phyloP scores from a whole-genome alignment of 2,329 filamentous ascomycete genomes.

The Fusarium sp. region DNA sequence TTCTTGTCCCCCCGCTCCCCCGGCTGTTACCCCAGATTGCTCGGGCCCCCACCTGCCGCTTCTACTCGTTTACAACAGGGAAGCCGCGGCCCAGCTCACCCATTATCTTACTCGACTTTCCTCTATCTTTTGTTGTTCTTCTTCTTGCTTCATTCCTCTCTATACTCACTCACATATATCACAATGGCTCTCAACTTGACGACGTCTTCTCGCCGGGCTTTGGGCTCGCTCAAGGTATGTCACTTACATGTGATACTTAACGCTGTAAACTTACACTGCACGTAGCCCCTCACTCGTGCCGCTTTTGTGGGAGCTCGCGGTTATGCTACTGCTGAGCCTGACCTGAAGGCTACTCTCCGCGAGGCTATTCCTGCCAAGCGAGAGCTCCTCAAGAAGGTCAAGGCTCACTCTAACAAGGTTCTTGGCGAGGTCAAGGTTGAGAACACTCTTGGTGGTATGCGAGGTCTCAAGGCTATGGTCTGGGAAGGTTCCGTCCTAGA shows the following conservation, averaged over 20 bases:
- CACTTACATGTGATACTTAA: slow-evolving; percentile 18
- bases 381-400: slow-evolving; percentile 93
- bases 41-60: slow-evolving; percentile 34
- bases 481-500: slow-evolving; percentile 99
- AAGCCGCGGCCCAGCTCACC: slow-evolving; percentile 43
- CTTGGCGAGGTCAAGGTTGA: slow-evolving; percentile 94
- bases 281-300: slow-evolving; percentile 50
- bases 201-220: slow-evolving; percentile 67
- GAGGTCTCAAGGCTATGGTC: slow-evolving; percentile 96
- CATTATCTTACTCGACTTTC: slow-evolving; percentile 14
- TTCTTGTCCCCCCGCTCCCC: slow-evolving; percentile 38
- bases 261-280: slow-evolving; percentile 2
- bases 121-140: slow-evolving; percentile 1
- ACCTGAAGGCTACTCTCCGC: slow-evolving; percentile 88
- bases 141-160: slow-evolving; percentile 7
- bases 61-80: slow-evolving; percentile 42
- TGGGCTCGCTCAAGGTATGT: slow-evolving; percentile 73
- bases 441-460: slow-evolving; percentile 96
- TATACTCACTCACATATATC: slow-evolving; percentile 8
- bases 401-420: slow-evolving; percentile 82
- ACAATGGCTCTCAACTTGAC: slow-evolving; percentile 74
- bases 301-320: slow-evolving; percentile 58
- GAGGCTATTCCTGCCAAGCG: slow-evolving; percentile 90
- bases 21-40: slow-evolving; percentile 46
- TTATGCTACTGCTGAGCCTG: slow-evolving; percentile 84